Percentiles rank a stretch among this genome's conserved stretches.
Evolutionary conservation across 352 stramenopile species (phyloP).

Genomic region (Plasmopara muralis): DNA sequence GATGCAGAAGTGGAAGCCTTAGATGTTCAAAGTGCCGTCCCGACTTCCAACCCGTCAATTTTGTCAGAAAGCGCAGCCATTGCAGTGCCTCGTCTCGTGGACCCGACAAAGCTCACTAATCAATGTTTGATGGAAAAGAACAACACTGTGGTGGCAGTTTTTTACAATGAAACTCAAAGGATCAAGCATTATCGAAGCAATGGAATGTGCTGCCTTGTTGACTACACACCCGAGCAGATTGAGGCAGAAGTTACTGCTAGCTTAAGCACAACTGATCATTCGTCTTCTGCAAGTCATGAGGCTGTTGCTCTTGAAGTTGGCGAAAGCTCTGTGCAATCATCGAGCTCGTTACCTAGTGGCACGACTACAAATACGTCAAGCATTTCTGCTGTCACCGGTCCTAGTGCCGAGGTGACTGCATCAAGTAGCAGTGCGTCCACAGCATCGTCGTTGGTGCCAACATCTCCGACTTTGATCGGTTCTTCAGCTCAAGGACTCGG

Average conservation of each 20-base stretch:
- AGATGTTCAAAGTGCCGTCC: conserved; percentile 11
- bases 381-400: conserved; percentile 3
- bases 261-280: conserved; percentile 11
- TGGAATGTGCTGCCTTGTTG: conserved; percentile 33
- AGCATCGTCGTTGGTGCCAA: conserved; percentile 9
- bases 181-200: conserved; percentile 24
- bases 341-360: conserved; percentile 3
- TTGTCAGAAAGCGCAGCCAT: conserved; percentile 11
- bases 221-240: conserved; percentile 24
- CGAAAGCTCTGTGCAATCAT: conserved; percentile 4
- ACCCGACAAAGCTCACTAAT: conserved; percentile 21
- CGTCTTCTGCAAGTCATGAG: conserved; percentile 3
- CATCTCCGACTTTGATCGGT: conserved; percentile 7
- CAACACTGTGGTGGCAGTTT: conserved; percentile 27
- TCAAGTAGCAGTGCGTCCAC: conserved; percentile 8
- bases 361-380: conserved; percentile 12
- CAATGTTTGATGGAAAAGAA: conserved; percentile 38
- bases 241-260: conserved; percentile 19
- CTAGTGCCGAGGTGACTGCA: conserved; percentile 13
- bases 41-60: conserved; percentile 6
- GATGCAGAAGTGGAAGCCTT: conserved; percentile 45
- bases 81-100: conserved; percentile 12
- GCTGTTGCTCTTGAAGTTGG: conserved; percentile 3
- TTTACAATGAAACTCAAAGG: conserved; percentile 25
- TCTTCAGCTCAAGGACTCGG: conserved; percentile 45